Evolutionary conservation across 139 green algal species (phyloP), one percentile per base, ranked within the genome.

Genomic region (Pleodorina starrii): DNA sequence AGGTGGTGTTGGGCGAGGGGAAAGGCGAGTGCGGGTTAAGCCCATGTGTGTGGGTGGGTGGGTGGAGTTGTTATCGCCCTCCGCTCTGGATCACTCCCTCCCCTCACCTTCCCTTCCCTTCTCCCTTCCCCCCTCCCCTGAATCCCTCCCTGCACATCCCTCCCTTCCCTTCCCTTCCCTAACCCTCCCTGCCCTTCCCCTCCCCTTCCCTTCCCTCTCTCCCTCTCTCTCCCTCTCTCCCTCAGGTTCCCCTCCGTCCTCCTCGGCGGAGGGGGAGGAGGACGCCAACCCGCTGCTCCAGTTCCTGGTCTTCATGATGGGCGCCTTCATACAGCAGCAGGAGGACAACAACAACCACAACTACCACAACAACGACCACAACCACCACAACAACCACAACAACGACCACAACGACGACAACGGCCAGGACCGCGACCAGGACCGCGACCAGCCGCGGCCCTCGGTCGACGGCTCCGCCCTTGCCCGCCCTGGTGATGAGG

Each of bases 221-320:
- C 51, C 17, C 17, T 60, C 51, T 32, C 27, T 12, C 60, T 72
- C 43, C 27, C 10, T 27, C 19, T n/a, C n/a, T n/a, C 51, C 51
- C 51, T 60, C 51, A 27, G 14, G 14, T 17, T 17, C 51, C 51
- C 51, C 17, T 60, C 51, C 51, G 14, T 17, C 51, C 14, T 14
- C 14, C 51, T 60, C 17, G 14, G 51, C 51, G 17, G 51, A 60
- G 14, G 14, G 17, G 51, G 51, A 27, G 51, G 51, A 17, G 51
- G 51, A 60, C 14, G 51, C 14, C 14, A 60, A 60, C 14, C 51
- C 17, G 51, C 51, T 87, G 42, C 80, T 87, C 16, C 80, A 63
- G 50, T 87, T 87, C 80, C 59, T 87, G 59, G 11, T 76, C 59
- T 76, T 87, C 14, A 87, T 87, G 80, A n/a, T 87, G 80, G 29